Evolutionary conservation across 2,329 filamentous ascomycete genomes (phyloP).

Genomic region (Diaporthe destruens): DNA sequence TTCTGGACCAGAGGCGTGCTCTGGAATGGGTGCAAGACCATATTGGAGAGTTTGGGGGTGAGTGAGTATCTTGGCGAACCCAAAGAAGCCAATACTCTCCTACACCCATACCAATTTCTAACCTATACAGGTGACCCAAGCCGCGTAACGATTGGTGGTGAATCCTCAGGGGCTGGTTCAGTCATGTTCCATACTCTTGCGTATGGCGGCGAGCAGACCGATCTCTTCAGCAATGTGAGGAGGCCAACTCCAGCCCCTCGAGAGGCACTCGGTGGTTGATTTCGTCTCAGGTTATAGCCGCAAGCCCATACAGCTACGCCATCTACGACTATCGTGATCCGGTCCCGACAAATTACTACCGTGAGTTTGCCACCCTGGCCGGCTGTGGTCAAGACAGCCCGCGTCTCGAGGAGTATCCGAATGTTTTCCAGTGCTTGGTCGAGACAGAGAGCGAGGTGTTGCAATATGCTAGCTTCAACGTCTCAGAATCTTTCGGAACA

Average conservation of each 20-base stretch:
- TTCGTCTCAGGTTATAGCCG: conserved; percentile 43
- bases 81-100: too few species aligned
- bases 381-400: conserved; percentile 43
- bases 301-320: conserved; percentile 47
- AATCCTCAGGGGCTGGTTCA: conserved; percentile 48
- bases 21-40: conserved; percentile 67
- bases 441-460: conserved; percentile 45
- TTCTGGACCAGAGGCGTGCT: conserved; percentile 50
- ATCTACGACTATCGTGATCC: conserved; percentile 45
- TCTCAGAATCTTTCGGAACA: conserved; percentile 47
- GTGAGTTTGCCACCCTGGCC: conserved; percentile 46
- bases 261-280: neutral
- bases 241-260: neutral
- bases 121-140: conserved; percentile 43
- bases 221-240: conserved; percentile 46
- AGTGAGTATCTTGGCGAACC: too few species aligned
- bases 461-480: conserved; percentile 48
- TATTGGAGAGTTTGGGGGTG: conserved; percentile 50
- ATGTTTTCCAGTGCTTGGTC: conserved; percentile 47
- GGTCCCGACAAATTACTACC: conserved; percentile 43
- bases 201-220: conserved; percentile 45
- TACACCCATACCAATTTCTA: too few species aligned
- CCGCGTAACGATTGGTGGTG: conserved; percentile 49
- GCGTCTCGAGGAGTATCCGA: conserved; percentile 37
- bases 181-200: conserved; percentile 46